Conservation (phyloP, 345 rosid genomes). For the Linum lewisii region DNA sequence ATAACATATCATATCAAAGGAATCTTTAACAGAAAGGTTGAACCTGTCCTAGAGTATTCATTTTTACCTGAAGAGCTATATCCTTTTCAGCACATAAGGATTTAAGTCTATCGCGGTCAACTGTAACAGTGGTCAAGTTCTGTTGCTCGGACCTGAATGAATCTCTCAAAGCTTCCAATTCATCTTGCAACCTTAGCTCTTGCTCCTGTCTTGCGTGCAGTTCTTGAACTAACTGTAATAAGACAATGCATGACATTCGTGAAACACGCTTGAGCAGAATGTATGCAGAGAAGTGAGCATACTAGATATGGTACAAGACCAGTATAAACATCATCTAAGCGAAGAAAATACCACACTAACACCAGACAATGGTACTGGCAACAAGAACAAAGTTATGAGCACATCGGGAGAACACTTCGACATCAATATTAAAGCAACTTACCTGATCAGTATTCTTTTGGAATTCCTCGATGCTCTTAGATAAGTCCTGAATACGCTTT, state of each 20-base stretch:
- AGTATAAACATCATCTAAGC: no score
- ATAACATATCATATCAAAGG: neutral
- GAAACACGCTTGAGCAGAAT: no score
- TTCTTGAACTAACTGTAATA: slow-evolving; percentile 52
- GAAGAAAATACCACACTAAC: no score
- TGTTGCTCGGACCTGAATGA: slow-evolving; percentile 57
- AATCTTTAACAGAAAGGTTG: neutral
- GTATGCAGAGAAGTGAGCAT: no score
- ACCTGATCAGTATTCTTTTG: slow-evolving; percentile 60
- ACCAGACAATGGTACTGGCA: no score
- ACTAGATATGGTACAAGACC: no score
- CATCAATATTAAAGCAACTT: slow-evolving; percentile 16
- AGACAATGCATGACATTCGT: no score
- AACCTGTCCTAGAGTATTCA: slow-evolving; percentile 5
- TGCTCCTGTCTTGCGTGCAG: slow-evolving; percentile 52
- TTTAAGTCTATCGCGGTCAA: slow-evolving; percentile 49
- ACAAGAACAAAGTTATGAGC: no score
- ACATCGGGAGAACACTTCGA: no score
- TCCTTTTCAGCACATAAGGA: slow-evolving; percentile 58
- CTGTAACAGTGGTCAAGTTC: slow-evolving; percentile 35
- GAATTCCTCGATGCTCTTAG: slow-evolving; percentile 66
- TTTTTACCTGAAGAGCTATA: slow-evolving; percentile 51
- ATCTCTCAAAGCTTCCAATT: slow-evolving; percentile 49
- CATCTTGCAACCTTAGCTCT: slow-evolving; percentile 57
- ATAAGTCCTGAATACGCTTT: slow-evolving; percentile 70